Evolutionary conservation across 164 flowering plant species (phyloP), one percentile per base, ranked within the genome.

Genomic region (Vitis cinerea): DNA sequence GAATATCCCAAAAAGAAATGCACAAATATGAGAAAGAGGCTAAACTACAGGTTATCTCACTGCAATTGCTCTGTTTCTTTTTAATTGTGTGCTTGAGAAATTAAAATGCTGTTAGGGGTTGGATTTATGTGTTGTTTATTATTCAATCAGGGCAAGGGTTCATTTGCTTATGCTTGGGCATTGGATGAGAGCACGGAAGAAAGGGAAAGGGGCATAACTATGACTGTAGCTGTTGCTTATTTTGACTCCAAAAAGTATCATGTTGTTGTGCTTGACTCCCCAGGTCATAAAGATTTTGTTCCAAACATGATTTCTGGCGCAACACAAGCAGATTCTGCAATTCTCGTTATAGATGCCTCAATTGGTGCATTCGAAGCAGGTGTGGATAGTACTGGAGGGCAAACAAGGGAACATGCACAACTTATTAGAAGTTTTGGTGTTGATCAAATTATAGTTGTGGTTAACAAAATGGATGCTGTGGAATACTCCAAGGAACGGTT

Each of bases 231-330:
- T 59, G 95, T 96, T 78, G 99, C 99, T 27, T 87, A 88, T 84
- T 90, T 96, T 71, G 84, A 86, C 66, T 71, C 99, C 19, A 90
- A 82, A 58, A 91, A 75, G 47, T 93, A 88, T 72, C 92, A 86
- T 74, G 86, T 96, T 75, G 98, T 96, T 73, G 72, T 96, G 74
- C 97, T 96, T 10, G 99, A 96, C 68, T 88, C 99, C n/a, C 99
- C 99, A 10, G 99, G 99, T 55, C 99, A 96, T 72, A 90, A 85
- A 78, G 99, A 96, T 83, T 96, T 96, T 84, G 97, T 96, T 50
- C 98, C 99, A 71, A 96, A 96, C 78, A 87, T 96, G 99, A 96
- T 96, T 69, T 88, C 97, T 62, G 98, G 99, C 56, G 98, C 99
- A 63, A 84, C 97, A 23, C 98, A 96, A 83, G 98, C 99, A 76